Evolutionary conservation across 2,329 filamentous ascomycete species (phyloP), one percentile per base, ranked within the genome.

Genomic region (Phoma herbarum): DNA sequence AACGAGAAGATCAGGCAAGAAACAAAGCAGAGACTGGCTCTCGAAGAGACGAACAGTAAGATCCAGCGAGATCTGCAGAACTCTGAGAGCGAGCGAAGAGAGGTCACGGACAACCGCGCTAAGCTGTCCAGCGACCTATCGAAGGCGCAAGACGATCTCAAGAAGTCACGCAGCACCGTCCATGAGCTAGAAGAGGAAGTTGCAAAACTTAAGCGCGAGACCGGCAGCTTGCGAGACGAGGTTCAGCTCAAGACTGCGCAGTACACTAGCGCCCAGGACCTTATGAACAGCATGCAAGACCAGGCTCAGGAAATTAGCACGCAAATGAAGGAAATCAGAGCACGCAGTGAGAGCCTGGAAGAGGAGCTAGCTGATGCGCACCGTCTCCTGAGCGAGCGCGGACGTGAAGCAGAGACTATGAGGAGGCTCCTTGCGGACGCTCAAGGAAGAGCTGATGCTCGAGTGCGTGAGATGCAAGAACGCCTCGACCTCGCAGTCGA

Each of bases 381-480:
- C 74, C 87, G 92, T 57, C 85, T 97, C 60, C 84, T 99, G 2
- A 88, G 86, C 51, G 95, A 99, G 77, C 88, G 95, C 25, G 94
- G 92, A 4, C 87, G 95, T 42, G 95, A 99, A 78, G 91, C 88
- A 25, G 94, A 98, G 80, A 97, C 92, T 0, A 98, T 99, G 93
- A 88, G 95, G 31, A 85, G 93, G 47, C 84, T 98, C 59, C 82
- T 99, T 12, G 89, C 89, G 16, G 94, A 98, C 65, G 91, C 93
- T 9, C 92, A 98, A 75, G 87, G 90, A 59, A 85, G 91, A 10
- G 88, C 93, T 1, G 93, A 98, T 65, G 82, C 83, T 60, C 91
- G 92, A 71, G 86, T 96, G 18, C 88, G 92, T 26, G 94, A 98
- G 64, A 95, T 97, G 88, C 90, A 92, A 52, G 88, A 92, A 57